Base-by-base conservation (phyloP, 257 asterid species). In the Nicotiana benthamiana region DNA sequence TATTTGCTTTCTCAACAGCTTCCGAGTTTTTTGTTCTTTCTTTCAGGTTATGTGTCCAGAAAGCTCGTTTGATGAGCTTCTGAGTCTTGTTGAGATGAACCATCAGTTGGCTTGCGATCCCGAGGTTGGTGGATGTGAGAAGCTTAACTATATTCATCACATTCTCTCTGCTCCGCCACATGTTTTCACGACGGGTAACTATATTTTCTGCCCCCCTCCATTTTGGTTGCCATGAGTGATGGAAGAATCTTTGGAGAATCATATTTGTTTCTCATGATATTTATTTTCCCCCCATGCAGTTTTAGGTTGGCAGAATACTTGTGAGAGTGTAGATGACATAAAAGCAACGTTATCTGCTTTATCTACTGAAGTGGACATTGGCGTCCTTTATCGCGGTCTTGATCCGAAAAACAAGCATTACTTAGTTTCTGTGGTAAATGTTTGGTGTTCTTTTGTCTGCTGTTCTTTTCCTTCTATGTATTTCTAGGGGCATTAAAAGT, bases 101-200 rank as follows among this genome's bases (percentile, higher is more conserved):
- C 95, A 95, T 86, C 99, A 88, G 87, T 87, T 95, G 88, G 95
- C 98, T 79, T 95, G 99, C 86, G 99, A 95, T 89, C 87, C 90
- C 30, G 98, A 93, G 68, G 91, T 80, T 84, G 90, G 93, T 65
- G 99, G 99, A 64, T 95, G 99, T 85, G 99, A 97, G 82, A 88
- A 86, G 90, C 93, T 82, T 43, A 95, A 92, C 89, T 88, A 90
- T 83, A 92, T 93, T 82, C 93, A 92, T 83, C 97, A 91, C 87
- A 88, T 91, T 68, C 96, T 95, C 81, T 92, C 96, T 80, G 82
- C 85, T 59, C 90, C 94, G 51, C 98, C 98, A 34, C 97, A 92
- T 86, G 91, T 93, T 82, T 95, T 93, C 90, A 92, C 97, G 56
- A 89, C 90, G 83, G 99, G 99, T 93, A 84, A 82, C 61, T 80